Evolutionary conservation across 2,329 filamentous ascomycete species (phyloP).

Genomic region (Fusarium tupiense): DNA sequence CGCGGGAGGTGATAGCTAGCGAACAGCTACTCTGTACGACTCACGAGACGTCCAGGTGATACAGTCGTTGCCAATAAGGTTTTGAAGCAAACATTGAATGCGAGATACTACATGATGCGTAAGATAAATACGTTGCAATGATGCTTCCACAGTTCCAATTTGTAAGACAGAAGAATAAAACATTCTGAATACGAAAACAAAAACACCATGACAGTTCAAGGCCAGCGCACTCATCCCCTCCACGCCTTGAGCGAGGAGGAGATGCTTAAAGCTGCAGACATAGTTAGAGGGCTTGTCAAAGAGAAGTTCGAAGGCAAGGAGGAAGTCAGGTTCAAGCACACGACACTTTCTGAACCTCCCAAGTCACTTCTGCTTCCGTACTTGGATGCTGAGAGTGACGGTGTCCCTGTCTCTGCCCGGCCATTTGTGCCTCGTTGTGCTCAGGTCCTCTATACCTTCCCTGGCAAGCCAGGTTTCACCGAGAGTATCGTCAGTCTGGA

Average conservation of each 20-base stretch:
- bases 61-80: background rate
- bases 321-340: background rate
- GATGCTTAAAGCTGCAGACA: background rate
- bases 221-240: background rate
- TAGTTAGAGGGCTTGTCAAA: background rate
- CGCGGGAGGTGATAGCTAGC: background rate
- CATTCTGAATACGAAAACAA: too few species aligned
- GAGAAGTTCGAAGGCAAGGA: background rate
- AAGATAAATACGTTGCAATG: background rate
- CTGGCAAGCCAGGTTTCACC: background rate
- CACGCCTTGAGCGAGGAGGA: background rate
- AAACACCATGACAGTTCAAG: background rate
- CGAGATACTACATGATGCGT: too few species aligned
- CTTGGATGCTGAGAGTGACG: background rate
- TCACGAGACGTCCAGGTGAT: background rate
- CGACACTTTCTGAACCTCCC: background rate
- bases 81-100: rapidly evolving
- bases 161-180: background rate
- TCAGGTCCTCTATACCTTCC: background rate
- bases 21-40: too few species aligned
- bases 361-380: background rate
- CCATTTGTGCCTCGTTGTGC: background rate
- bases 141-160: background rate
- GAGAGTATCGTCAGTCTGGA: background rate
- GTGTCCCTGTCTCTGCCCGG: background rate